Percentiles rank a stretch among this genome's conserved stretches.
phyloP scores from a whole-genome alignment of 2,329 filamentous ascomycete species.

The Didymella sp. region DNA sequence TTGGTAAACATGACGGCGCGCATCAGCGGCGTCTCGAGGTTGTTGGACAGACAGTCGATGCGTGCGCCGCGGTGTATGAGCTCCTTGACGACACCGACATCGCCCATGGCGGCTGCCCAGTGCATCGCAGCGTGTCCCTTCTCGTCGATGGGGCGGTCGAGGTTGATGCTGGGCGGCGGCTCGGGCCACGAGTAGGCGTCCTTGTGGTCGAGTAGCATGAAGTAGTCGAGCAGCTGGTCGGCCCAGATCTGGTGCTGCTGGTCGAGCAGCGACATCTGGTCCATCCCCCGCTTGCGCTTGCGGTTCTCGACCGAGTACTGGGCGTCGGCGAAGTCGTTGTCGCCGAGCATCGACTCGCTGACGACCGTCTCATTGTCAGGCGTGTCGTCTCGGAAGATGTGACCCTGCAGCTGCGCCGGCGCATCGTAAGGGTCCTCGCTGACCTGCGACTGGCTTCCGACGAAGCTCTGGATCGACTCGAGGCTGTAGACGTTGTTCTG shows the following conservation, averaged over 20 bases:
- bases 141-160: conserved; percentile 91
- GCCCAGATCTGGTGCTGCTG: conserved; percentile 90
- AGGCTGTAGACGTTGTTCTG: conserved; percentile 32
- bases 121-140: conserved; percentile 92
- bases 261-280: conserved; percentile 70
- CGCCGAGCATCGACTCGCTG: conserved; percentile 83
- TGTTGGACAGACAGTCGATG: conserved; percentile 69
- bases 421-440: conserved; percentile 70
- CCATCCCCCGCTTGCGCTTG: conserved; percentile 80
- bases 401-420: conserved; percentile 60
- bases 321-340: conserved; percentile 78
- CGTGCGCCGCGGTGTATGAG: conserved; percentile 81
- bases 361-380: conserved; percentile 83
- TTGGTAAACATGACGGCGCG: conserved; percentile 95
- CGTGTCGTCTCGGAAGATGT: conserved; percentile 75
- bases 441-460: conserved; percentile 40
- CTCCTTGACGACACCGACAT: conserved; percentile 88
- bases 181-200: conserved; percentile 73
- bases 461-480: conserved; percentile 32
- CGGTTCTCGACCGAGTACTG: conserved; percentile 63
- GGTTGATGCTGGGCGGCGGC: conserved; percentile 84
- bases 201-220: conserved; percentile 83
- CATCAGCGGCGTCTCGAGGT: conserved; percentile 87
- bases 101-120: conserved; percentile 98
- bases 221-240: conserved; percentile 94